Evolutionary conservation across 2,329 filamentous ascomycete genomes (phyloP), one percentile per base, ranked within the genome.

Genomic region (Xylaria arbuscula): DNA sequence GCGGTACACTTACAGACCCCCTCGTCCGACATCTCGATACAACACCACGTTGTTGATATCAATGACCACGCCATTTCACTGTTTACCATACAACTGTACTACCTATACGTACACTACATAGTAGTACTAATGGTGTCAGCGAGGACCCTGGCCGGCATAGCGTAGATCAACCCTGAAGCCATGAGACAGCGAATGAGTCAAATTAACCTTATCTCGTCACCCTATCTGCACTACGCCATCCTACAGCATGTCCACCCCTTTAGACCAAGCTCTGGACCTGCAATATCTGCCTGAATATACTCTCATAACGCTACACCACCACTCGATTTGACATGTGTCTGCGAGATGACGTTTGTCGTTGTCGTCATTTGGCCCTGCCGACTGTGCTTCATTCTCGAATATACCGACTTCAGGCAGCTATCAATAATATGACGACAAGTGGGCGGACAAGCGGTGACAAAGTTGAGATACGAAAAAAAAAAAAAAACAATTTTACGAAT

Each of bases 331-430:
- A 48, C 51, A 57, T 62, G 51, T 54, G 62, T 15, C 57, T 68
- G 62, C 45, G 36, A 45, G 45, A 65, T 68, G 66, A 68, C 66
- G 66, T 62, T 22, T 5, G 15, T 19, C n/a, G 4, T 34, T 24
- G 28, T 40, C 17, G 42, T 38, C 50, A 42, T 42, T 11, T 15
- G 17, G 13, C 40, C 5, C 10, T 13, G 13, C 17, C 11, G 40
- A 55, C 47, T 28, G 17, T 32, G 32, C 42, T 42, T n/a, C 17
- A 6, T 8, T 24, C 59, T 64, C 32, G 8, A 59, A 48, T 56
- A 9, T 42, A 34, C 36, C 54, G 11, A 10, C 36, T 47, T 42
- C 11, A 42, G 36, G 54, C n/a, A 34, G 36, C 22, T 10, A 22
- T 15, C 9, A 34, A 55, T 40, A 24, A 15, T 15, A 64, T 64